Conservation (phyloP, 306 rosid species). For the Astragalus glycyphyllos region DNA sequence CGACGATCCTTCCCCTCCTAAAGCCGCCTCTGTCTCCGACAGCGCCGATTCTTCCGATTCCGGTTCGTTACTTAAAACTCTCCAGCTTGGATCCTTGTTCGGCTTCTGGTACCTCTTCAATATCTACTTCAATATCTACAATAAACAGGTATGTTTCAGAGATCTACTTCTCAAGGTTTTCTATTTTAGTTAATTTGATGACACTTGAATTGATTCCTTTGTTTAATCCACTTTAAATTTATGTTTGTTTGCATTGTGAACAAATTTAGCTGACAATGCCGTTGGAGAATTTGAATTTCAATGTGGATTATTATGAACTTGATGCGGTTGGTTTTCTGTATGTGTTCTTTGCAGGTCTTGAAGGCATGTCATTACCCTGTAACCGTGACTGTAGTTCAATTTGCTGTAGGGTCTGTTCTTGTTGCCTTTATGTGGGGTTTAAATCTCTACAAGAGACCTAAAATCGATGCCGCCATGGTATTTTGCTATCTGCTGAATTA, state of each 20-base stretch:
- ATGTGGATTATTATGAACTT: slow-evolving; percentile 26
- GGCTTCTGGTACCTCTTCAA: slow-evolving; percentile 94
- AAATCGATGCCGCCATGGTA: slow-evolving; percentile 77
- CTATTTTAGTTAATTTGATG: not conserved
- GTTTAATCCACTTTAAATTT: not conserved
- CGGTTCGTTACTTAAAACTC: slow-evolving; percentile 52
- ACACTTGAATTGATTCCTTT: not conserved
- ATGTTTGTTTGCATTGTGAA: not conserved
- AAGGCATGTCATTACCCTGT: slow-evolving; percentile 78
- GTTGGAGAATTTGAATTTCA: not conserved
- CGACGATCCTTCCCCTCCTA: slow-evolving; percentile 51
- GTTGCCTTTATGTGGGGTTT: slow-evolving; percentile 83
- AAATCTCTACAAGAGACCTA: slow-evolving; percentile 87
- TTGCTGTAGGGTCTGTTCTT: slow-evolving; percentile 77
- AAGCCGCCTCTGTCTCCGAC: slow-evolving; percentile 71
- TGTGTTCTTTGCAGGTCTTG: slow-evolving; percentile 67
- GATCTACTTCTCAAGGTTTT: slow-evolving; percentile 1
- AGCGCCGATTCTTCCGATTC: slow-evolving; percentile 48
- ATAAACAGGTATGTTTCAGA: slow-evolving; percentile 73
- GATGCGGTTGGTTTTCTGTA: not conserved
- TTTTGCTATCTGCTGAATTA: not conserved
- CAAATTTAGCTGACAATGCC: slow-evolving; percentile 2
- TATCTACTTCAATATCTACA: slow-evolving; percentile 93
- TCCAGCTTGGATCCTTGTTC: slow-evolving; percentile 79
- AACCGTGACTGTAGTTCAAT: slow-evolving; percentile 72